A percentile compares a stretch with the other conserved stretches of the same genome.
Conservation (phyloP, 257 asterid genomes). For the Solanum rostratum region DNA sequence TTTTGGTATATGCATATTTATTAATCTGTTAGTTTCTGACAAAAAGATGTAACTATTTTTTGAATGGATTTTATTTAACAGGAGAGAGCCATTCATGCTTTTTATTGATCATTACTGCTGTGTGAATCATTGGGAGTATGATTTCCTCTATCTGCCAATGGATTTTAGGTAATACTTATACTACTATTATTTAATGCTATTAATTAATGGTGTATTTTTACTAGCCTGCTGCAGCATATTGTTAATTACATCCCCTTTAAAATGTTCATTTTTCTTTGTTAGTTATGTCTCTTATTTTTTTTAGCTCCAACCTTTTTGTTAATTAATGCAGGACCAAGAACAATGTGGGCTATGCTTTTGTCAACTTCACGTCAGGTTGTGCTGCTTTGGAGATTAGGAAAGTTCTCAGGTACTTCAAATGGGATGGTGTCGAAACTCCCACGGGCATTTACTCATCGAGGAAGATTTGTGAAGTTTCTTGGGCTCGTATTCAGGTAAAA, state of each 20-base stretch:
- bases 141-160: slow-evolving; percentile 47
- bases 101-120: slow-evolving; percentile 31
- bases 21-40: background rate
- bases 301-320: too few relatives aligned
- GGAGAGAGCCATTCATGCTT: slow-evolving; percentile 30
- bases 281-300: too few relatives aligned
- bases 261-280: background rate
- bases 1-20: background rate
- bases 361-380: slow-evolving; percentile 22
- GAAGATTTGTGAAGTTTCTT: slow-evolving; percentile 23
- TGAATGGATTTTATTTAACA: background rate
- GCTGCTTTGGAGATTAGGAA: slow-evolving; percentile 20
- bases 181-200: background rate
- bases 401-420: slow-evolving; percentile 7
- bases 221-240: background rate
- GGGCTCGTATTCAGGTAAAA: slow-evolving; percentile 52
- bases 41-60: background rate
- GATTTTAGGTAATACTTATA: slow-evolving; percentile 35
- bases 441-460: background rate
- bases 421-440: background rate
- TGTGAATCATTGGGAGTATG: slow-evolving; percentile 25
- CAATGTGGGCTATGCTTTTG: slow-evolving; percentile 51
- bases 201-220: background rate
- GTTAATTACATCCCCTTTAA: background rate
- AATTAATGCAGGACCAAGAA: slow-evolving; percentile 5